phyloP scores from a whole-genome alignment of 306 rosid genomes.

The Carpinus fangiana region DNA sequence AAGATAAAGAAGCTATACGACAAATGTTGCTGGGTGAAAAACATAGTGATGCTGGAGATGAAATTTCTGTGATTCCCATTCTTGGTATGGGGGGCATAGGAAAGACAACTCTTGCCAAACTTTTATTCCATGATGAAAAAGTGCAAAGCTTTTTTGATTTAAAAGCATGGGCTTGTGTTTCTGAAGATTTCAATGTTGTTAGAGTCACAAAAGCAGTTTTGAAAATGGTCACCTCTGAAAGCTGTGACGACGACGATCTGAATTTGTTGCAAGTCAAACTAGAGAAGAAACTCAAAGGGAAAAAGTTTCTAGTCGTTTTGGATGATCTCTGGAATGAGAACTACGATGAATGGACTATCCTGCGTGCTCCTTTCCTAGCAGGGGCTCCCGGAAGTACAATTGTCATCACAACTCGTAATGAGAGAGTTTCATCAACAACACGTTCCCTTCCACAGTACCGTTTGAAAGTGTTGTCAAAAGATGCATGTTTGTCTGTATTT shows the following conservation, averaged over 20 bases:
- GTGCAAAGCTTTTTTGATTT: not conserved
- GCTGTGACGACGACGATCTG: no score
- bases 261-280: not conserved
- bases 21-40: not conserved
- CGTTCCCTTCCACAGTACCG: not conserved
- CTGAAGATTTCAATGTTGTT: not conserved
- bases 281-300: not conserved
- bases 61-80: conserved; percentile 2
- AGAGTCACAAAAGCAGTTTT: not conserved
- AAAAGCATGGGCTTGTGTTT: not conserved
- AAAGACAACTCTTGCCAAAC: not conserved
- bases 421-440: conserved; percentile 5
- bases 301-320: conserved; percentile 18
- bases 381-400: conserved; percentile 24
- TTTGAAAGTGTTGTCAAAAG: not conserved
- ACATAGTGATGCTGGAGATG: not conserved
- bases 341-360: not conserved
- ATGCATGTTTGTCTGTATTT: conserved; percentile 17
- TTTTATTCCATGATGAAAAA: not conserved
- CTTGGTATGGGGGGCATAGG: conserved; percentile 8
- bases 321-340: conserved; percentile 34
- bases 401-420: conserved; percentile 24
- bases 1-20: not conserved
- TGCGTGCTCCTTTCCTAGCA: not conserved
- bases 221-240: not conserved